Evolutionary conservation across 371 early-diverging fungal species (phyloP).

Genomic region (Capillidium heterosporum): DNA sequence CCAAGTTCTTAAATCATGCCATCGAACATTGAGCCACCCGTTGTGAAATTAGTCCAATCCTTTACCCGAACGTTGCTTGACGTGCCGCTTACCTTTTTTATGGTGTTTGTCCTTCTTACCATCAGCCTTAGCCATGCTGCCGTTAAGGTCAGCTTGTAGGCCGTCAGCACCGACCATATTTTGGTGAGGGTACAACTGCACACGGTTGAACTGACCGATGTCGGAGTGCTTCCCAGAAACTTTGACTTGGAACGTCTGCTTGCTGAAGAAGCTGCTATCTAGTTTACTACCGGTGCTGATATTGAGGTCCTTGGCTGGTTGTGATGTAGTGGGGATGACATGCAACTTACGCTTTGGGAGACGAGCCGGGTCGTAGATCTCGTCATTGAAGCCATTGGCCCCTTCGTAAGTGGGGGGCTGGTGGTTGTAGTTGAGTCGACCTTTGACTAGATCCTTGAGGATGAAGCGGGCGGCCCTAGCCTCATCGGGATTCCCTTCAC

Average conservation of each 20-base stretch:
- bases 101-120: conserved; percentile 1
- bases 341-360: not conserved
- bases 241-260: not conserved
- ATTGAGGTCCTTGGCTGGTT: not conserved
- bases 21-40: too few relatives aligned
- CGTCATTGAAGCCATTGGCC: not conserved
- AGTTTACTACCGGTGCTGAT: not conserved
- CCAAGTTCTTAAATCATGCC: too few relatives aligned
- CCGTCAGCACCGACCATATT: conserved; percentile 26
- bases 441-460: conserved; percentile 90
- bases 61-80: conserved; percentile 3
- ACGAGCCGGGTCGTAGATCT: not conserved
- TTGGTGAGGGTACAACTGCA: conserved; percentile 40
- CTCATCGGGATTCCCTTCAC: conserved; percentile 95
- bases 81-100: conserved; percentile 6
- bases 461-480: conserved; percentile 87
- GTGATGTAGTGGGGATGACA: not conserved
- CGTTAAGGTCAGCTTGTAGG: not conserved
- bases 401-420: not conserved
- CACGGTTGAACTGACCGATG: conserved; percentile 26
- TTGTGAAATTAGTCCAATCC: not conserved
- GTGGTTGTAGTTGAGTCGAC: conserved; percentile 11
- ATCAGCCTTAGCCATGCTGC: not conserved
- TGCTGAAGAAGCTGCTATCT: conserved; percentile 5
- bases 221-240: conserved; percentile 10